Base-by-base conservation (phyloP, 305 asterid genomes). In the Fraxinus sp. region DNA sequence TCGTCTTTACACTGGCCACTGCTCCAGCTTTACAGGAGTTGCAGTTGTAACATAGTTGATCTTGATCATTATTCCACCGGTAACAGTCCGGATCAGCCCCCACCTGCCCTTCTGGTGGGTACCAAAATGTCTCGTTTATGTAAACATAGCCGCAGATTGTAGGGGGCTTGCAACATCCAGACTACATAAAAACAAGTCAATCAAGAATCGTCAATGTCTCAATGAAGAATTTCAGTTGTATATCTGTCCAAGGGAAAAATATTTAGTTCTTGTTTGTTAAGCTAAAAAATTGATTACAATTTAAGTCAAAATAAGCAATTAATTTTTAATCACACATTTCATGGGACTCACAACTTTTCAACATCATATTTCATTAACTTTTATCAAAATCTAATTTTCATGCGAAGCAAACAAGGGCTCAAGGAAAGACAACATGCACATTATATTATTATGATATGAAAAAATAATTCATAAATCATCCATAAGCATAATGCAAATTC, bases 161-260 rank as follows among this genome's bases (percentile, higher is more conserved):
- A 0, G 97, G 99, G 55, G 99, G 97, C 80, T 96, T 96, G 93
- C 99, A 96, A 81, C 99, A 96, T 80, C 99, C 98, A 6, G 97
- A 96, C 99, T 96, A 66, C 85, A 87, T 20, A 43, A 18, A 18
- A 72, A 28, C 24, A 39, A 36, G 13, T 43, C 16, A 43, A 43
- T 43, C 55, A 43, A 43, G 55, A 3, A 10, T 43, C 10, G n/a
- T 43, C 55, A 11, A 11, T 43, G 52, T 43, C 52, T 43, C 52
- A 43, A 43, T 43, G 52, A 10, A 2, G 52, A 10, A 43, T 43
- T 43, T 10, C 13, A 43, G 4, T 35, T 5, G 39, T 37, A 37
- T 30, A 26, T 22, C 0, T 14, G 64, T 20, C 24, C 10, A 28
- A 2, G 52, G 52, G 4, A 43, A 41, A 39, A 8, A 39, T 0